Evolutionary conservation across 1,139 yeast species (phyloP).

Genomic region (Geotrichum aggregatum): DNA sequence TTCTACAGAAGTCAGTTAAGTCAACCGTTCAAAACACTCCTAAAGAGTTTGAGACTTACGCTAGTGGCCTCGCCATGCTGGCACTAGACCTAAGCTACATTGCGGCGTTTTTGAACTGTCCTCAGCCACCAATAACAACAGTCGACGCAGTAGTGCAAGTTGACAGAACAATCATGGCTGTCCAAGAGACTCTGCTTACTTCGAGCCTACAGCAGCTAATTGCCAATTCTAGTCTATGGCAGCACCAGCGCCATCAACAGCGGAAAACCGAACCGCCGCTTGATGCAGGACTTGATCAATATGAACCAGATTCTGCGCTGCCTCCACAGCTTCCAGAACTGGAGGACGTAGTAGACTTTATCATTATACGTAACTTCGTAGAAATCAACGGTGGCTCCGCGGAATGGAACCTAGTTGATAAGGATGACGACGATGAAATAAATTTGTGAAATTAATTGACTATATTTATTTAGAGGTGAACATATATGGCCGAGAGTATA

Average conservation of each 20-base stretch:
- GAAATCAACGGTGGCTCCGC: constrained; percentile 38
- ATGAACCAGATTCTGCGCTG: not conserved
- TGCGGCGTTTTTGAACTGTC: constrained; percentile 26
- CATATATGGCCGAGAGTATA: not conserved
- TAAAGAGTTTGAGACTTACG: constrained; percentile 33
- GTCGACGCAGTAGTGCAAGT: constrained; percentile 14
- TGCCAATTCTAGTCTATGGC: not conserved
- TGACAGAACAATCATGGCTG: not conserved
- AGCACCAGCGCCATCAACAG: constrained; percentile 3
- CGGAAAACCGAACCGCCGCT: not conserved
- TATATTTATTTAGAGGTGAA: not conserved
- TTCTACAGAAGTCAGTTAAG: constrained; percentile 17
- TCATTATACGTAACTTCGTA: constrained; percentile 32
- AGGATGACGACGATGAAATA: constrained; percentile 20
- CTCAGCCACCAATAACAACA: not conserved
- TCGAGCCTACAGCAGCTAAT: not conserved
- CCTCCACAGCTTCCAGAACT: constrained; percentile 14
- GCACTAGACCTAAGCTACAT: constrained; percentile 33
- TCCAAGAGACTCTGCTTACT: constrained; percentile 7
- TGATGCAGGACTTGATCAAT: no score
- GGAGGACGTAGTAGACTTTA: constrained; percentile 32
- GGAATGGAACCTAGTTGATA: constrained; percentile 39
- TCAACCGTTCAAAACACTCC: constrained; percentile 26
- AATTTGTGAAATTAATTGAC: not conserved
- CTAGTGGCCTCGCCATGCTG: constrained; percentile 38